These are phyloP conservation scores for Trichocomaceae sp. DNA, from an alignment of 2,329 filamentous ascomycete genomes.

Conservation along the genomic window DNA sequence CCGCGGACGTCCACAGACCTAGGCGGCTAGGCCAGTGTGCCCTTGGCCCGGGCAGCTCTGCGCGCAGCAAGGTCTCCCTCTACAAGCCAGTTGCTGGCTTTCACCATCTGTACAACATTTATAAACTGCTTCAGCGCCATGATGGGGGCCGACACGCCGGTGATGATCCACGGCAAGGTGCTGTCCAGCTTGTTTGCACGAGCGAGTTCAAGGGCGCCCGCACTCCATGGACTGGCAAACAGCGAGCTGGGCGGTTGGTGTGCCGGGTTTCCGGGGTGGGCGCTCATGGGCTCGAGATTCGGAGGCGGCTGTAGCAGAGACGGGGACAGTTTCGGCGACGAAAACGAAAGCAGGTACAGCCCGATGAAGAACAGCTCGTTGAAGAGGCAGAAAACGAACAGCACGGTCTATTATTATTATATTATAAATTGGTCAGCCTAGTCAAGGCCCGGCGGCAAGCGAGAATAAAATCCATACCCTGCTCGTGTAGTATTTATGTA, in stretches of 20 bases:
- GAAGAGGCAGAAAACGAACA: constrained; percentile 82
- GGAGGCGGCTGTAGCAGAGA: constrained; percentile 64
- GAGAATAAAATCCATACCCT: constrained; percentile 57
- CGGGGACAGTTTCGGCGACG: constrained; percentile 79
- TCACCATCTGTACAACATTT: constrained; percentile 89
- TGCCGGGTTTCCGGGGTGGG: constrained; percentile 57
- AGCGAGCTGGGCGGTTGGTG: constrained; percentile 57
- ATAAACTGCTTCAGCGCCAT: constrained; percentile 91
- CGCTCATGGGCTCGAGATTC: constrained; percentile 48
- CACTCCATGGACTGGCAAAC: constrained; percentile 85
- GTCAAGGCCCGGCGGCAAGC: neutral
- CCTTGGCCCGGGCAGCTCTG: constrained; percentile 39
- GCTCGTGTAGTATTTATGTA: constrained; percentile 96
- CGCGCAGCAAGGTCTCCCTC: constrained; percentile 76
- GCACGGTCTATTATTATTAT: constrained; percentile 76
- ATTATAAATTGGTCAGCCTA: neutral
- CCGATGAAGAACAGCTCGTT: constrained; percentile 99
- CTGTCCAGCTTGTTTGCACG: constrained; percentile 89
- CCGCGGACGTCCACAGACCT: no score
- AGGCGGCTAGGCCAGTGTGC: constrained; percentile 17
- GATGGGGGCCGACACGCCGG: constrained; percentile 70
- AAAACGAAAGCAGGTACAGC: constrained; percentile 95
- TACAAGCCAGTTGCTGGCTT: constrained; percentile 84
- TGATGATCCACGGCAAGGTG: constrained; percentile 70
- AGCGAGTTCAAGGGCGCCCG: constrained; percentile 84